Evolutionary conservation across 2,329 filamentous ascomycete genomes (phyloP).

Genomic region (Zarea fungicola): DNA sequence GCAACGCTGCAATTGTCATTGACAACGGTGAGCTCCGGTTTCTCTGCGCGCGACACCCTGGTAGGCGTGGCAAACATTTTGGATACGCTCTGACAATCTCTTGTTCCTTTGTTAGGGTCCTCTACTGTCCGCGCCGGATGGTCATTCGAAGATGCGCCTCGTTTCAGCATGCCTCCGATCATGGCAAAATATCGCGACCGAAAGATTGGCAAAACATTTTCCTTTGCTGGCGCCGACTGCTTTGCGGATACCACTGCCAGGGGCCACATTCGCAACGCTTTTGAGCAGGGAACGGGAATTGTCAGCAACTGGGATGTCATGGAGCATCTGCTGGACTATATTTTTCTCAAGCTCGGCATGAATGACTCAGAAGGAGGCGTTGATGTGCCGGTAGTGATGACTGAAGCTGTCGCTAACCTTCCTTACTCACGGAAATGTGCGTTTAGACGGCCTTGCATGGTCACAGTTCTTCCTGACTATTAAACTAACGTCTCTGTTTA

Average conservation of each 20-base stretch:
- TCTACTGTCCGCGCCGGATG: constrained; percentile 87
- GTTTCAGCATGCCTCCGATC: constrained; percentile 76
- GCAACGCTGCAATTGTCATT: constrained; percentile 79
- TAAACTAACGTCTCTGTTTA: constrained; percentile 32
- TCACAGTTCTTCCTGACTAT: neutral
- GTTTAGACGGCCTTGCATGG: constrained; percentile 25
- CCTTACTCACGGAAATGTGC: constrained; percentile 82
- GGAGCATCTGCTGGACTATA: constrained; percentile 90
- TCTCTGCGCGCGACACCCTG: neutral
- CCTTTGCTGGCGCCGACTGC: constrained; percentile 87
- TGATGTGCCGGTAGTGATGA: constrained; percentile 88
- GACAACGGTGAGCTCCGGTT: constrained; percentile 75
- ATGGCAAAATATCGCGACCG: constrained; percentile 95
- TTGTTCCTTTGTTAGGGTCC: constrained; percentile 66
- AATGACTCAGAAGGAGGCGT: constrained; percentile 69
- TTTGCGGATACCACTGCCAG: constrained; percentile 91
- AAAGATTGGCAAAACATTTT: constrained; percentile 86
- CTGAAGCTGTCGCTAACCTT: constrained; percentile 87
- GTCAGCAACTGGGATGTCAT: constrained; percentile 98
- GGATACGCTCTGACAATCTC: neutral
- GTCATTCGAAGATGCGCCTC: constrained; percentile 84
- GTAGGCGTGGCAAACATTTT: neutral
- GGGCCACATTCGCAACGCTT: constrained; percentile 84
- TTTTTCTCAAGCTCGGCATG: constrained; percentile 89
- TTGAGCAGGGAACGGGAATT: constrained; percentile 84